Conservation (phyloP, 768 basidiomycete genomes). For the Xerocomellus amylosporus region DNA sequence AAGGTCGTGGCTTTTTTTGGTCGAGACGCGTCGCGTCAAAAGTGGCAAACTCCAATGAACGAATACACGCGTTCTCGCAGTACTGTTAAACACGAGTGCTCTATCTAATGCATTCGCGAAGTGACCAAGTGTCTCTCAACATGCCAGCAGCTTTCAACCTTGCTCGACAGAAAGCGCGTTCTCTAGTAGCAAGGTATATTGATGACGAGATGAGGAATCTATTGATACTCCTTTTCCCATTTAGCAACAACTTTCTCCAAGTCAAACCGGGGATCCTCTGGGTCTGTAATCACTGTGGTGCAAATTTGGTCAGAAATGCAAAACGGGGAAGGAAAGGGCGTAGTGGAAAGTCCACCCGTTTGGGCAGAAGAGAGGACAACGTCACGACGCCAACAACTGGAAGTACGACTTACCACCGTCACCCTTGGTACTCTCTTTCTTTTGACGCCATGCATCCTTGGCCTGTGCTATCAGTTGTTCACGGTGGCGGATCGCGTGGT, state of each 20-base stretch:
- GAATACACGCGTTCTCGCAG: neutral
- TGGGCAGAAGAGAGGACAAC: neutral
- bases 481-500: constrained; percentile 68
- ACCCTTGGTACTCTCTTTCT: constrained; percentile 53
- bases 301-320: constrained; percentile 11
- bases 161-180: constrained; percentile 13
- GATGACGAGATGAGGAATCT: constrained; percentile 29
- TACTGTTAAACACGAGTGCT: neutral
- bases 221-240: constrained; percentile 69
- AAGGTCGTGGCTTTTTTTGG: constrained; percentile 2
- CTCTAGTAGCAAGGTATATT: constrained; percentile 32
- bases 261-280: constrained; percentile 94
- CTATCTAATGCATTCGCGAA: constrained; percentile 10
- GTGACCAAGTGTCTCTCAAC: neutral
- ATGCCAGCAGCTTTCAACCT: constrained; percentile 5
- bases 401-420: constrained; percentile 50
- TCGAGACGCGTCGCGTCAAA: constrained; percentile 29
- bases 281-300: constrained; percentile 79
- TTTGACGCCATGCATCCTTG: constrained; percentile 86
- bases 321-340: neutral
- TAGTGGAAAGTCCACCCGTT: neutral
- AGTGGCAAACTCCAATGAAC: neutral
- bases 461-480: constrained; percentile 81
- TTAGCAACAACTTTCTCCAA: constrained; percentile 83
- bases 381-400: neutral